Evolutionary conservation across 2,329 filamentous ascomycete genomes (phyloP).

Genomic region (Curvularia eragrostidis): DNA sequence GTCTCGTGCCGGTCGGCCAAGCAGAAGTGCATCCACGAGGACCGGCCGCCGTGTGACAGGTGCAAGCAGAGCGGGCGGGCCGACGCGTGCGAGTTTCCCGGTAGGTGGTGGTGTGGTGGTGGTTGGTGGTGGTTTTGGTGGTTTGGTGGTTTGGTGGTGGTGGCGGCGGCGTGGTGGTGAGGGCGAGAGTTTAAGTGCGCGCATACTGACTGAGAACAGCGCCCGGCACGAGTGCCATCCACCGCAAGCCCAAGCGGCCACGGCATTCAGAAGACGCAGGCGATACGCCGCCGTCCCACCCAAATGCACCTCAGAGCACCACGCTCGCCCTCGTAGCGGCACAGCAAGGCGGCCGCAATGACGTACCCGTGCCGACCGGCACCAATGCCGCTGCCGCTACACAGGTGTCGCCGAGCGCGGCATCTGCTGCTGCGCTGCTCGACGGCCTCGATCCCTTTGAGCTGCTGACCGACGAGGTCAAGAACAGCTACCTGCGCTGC

Average conservation of each 20-base stretch:
- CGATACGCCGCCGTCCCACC: slow-evolving; percentile 23
- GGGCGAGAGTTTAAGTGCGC: too few species aligned
- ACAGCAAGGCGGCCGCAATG: slow-evolving; percentile 27
- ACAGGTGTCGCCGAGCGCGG: slow-evolving; percentile 32
- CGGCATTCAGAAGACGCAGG: slow-evolving; percentile 36
- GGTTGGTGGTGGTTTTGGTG: background rate
- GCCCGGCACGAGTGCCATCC: slow-evolving; percentile 48
- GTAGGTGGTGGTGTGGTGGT: slow-evolving; percentile 6
- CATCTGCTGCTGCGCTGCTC: slow-evolving; percentile 32
- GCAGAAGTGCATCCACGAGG: slow-evolving; percentile 51
- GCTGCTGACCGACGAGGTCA: slow-evolving; percentile 52
- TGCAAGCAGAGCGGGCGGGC: slow-evolving; percentile 45
- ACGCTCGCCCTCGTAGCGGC: slow-evolving; percentile 21
- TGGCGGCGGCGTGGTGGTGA: background rate
- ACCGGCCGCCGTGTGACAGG: slow-evolving; percentile 49
- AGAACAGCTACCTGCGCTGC: slow-evolving; percentile 51
- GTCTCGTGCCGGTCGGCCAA: slow-evolving; percentile 49
- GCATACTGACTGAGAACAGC: slow-evolving; percentile 26
- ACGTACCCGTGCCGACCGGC: slow-evolving; percentile 37
- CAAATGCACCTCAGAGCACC: background rate
- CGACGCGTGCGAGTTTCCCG: slow-evolving; percentile 37
- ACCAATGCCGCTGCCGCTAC: slow-evolving; percentile 30
- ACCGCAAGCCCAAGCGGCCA: slow-evolving; percentile 49
- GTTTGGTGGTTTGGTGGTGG: background rate
- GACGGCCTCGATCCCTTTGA: slow-evolving; percentile 49